Evolutionary conservation across 2,329 filamentous ascomycete genomes (phyloP), one percentile per base, ranked within the genome.

Genomic region (Trichophyton rubrum): DNA sequence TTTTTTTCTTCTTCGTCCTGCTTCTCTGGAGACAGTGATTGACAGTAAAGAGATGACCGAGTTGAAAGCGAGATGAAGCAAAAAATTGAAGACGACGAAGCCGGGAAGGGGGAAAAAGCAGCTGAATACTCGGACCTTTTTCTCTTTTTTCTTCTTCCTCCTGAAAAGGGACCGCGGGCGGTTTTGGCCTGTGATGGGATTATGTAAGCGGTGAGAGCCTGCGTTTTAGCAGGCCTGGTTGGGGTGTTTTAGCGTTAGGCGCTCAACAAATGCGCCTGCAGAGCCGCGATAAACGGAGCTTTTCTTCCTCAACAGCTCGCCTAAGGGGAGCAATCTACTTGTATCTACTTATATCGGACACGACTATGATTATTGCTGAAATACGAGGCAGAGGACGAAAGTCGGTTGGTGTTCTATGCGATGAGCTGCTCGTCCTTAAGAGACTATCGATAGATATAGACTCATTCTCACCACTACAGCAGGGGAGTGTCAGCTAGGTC

Each of bases 221-320:
- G 3, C 49, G n/a, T 13, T 53, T 53, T 53, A 53, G 49, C 49
- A 24, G 49, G 49, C 49, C 49, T 30, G 20, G 49, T 53, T 53
- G 49, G 49, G 49, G 22, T 22, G 27, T 33, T 53, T 43, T 53
- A 33, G 49, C 22, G 49, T 30, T 53, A 53, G 49, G 4, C 27
- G 49, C 49, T 33, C 49, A 53, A 53, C 49, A 53, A 53, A 53
- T n/a, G 22, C 22, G 13, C 13, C 11, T 5, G 11, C 9, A 24
- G 22, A 53, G 49, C 49, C 49, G 49, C 49, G 49, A 53, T 27
- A 53, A n/a, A 53, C 49, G 49, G 49, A 53, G 49, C 49, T n/a
- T 53, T 53, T 53, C 49, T n/a, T 30, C 27, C 49, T 53, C 49
- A 53, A 33, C 49, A 20, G 22, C 49, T 43, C 45, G 45, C 13